A percentile compares a stretch with the other conserved stretches of the same genome.
Conservation (phyloP, 345 rosid genomes). For the Erucastrum elatum region DNA sequence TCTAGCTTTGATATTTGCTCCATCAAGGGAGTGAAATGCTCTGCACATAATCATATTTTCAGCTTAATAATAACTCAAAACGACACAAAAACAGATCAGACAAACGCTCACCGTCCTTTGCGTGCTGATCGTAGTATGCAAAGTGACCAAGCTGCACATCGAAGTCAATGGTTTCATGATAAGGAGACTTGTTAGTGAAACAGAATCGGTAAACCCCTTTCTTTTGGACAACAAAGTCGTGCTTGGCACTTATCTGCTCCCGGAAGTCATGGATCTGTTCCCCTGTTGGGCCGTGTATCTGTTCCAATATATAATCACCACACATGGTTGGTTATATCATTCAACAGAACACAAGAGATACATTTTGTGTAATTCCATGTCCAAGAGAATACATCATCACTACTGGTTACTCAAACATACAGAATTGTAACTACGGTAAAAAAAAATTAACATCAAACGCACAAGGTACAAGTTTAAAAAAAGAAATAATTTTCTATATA, state of each 20-base stretch:
- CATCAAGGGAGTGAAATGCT: constrained; percentile 63
- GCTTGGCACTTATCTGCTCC: constrained; percentile 59
- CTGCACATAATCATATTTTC: constrained; percentile 36
- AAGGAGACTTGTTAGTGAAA: constrained; percentile 73
- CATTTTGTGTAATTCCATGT: background rate
- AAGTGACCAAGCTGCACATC: constrained; percentile 67
- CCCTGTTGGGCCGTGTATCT: constrained; percentile 64
- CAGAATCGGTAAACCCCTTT: constrained; percentile 69
- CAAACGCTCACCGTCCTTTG: constrained; percentile 55
- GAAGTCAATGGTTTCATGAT: constrained; percentile 69
- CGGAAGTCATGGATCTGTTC: constrained; percentile 63
- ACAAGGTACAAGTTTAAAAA: background rate
- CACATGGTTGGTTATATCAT: background rate
- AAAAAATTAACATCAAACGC: background rate
- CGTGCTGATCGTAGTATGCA: constrained; percentile 62
- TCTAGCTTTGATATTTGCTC: constrained; percentile 63
- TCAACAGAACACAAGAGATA: background rate
- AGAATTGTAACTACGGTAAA: background rate
- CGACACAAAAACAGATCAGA: background rate
- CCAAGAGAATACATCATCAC: background rate
- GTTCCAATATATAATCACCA: background rate
- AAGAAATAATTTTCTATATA: background rate
- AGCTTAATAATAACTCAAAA: background rate
- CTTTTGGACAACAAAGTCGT: constrained; percentile 56
- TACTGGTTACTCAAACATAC: background rate